Base-by-base conservation (phyloP, 805 yeast species). In the Metschnikowia gruessii region DNA sequence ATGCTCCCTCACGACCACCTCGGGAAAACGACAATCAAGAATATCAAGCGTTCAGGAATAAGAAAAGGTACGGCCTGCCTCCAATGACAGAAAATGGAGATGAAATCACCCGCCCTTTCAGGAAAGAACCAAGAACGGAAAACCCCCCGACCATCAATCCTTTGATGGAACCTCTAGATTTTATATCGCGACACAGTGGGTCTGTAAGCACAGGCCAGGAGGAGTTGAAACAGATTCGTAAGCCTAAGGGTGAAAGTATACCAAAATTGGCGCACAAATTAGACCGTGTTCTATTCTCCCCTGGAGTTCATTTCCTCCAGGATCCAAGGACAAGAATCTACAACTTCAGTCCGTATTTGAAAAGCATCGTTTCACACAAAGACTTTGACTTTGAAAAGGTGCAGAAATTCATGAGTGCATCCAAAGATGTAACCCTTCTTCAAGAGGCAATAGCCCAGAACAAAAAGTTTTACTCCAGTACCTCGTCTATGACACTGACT, bases 401-500 rank as follows among this genome's bases (percentile, higher is more conserved):
- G 22, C 65, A 80, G 1, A 65, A 69, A 3, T 91, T 83, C 56
- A 75, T 82, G 8, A 76, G 88, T 0, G 82, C 95, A 0, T 79
- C 87, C 3, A 79, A 79, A 56, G 97, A 92, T 66, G 50, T 59
- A 11, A 58, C 58, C 0, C 69, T 92, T 39, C 56, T 77, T 1
- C 43, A 69, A 4, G 62, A 85, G 9, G 82, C 92, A 0, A 53
- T 56, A 16, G 47, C 52, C 38, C 53, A 47, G 41, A 56, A 54
- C 35, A 70, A 56, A 60, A 63, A 59, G 46, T 92, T 74, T 60
- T 79, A 77, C 48, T 86, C 95, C 1, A 89, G 97, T 1, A 90
- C 98, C 0, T 86, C 95, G 16, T 86, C 96, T 1, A 77, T 92
- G 87, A 91, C 98, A 0, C 74, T 83, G 1, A 66, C 83, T 0